These are phyloP conservation scores for Cryptococcus amylolentus DNA, from an alignment of 1,284 basidiomycete genomes.

Conservation along the genomic window DNA sequence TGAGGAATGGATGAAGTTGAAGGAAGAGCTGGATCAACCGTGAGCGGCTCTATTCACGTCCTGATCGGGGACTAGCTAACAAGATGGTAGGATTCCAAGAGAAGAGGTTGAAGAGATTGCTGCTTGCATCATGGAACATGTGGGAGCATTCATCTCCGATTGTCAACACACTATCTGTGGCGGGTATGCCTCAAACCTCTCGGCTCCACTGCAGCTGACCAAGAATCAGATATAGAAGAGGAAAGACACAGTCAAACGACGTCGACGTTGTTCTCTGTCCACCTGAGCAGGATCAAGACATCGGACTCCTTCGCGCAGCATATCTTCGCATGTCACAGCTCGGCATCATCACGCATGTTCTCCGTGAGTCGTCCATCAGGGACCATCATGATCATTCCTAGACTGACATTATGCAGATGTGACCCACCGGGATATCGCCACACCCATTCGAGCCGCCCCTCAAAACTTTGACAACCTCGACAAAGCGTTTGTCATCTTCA, in stretches of 20 bases:
- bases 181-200: constrained; percentile 18
- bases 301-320: constrained; percentile 32
- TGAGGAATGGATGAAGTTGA: constrained; percentile 42
- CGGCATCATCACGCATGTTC: constrained; percentile 46
- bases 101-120: constrained; percentile 46
- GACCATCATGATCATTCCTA: neutral
- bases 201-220: neutral
- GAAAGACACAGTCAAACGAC: constrained; percentile 44
- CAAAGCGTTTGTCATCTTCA: constrained; percentile 42
- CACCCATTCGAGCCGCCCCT: constrained; percentile 30
- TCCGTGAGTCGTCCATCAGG: constrained; percentile 29
- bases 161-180: constrained; percentile 44
- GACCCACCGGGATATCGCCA: constrained; percentile 18
- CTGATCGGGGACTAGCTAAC: neutral
- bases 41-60: constrained; percentile 16
- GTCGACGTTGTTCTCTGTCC: constrained; percentile 48
- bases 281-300: constrained; percentile 33
- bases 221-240: constrained; percentile 38
- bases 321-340: constrained; percentile 31
- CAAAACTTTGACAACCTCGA: constrained; percentile 51
- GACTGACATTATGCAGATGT: constrained; percentile 22
- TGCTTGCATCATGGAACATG: constrained; percentile 35
- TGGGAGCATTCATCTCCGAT: constrained; percentile 37
- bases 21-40: constrained; percentile 40
- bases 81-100: constrained; percentile 33